Percentiles rank a stretch among this genome's conserved stretches.
These are phyloP conservation scores for Podila verticillata DNA, from an alignment of 192 early-diverging fungal species.

Conservation along the genomic window DNA sequence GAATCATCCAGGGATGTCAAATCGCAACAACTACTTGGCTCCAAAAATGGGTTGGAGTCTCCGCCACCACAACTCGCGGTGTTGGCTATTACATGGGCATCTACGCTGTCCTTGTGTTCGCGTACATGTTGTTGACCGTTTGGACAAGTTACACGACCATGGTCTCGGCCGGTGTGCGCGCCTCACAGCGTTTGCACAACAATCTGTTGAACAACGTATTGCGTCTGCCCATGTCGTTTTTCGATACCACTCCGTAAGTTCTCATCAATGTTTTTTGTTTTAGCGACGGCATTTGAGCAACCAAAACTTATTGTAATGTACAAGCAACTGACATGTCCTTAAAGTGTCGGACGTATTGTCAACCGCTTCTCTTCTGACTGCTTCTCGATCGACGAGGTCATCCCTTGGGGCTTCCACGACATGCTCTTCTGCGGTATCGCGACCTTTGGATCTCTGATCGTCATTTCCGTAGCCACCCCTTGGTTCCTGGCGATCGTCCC, in stretches of 20 bases:
- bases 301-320: too few relatives aligned
- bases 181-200: conserved; percentile 63
- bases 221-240: conserved; percentile 81
- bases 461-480: conserved; percentile 71
- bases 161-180: conserved; percentile 55
- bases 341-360: conserved; percentile 52
- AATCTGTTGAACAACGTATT: conserved; percentile 62
- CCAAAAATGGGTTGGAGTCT: background rate
- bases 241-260: conserved; percentile 85
- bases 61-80: conserved; percentile 6
- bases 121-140: conserved; percentile 8
- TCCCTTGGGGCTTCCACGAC: conserved; percentile 56
- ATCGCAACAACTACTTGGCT: conserved; percentile 10
- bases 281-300: too few relatives aligned
- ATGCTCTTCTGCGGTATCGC: conserved; percentile 58
- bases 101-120: conserved; percentile 64
- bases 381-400: conserved; percentile 71
- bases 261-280: background rate
- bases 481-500: conserved; percentile 69
- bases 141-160: conserved; percentile 11
- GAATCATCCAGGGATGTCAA: background rate
- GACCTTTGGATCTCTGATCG: conserved; percentile 60
- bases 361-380: conserved; percentile 90
- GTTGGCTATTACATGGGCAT: conserved; percentile 63
- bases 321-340: background rate